Evolutionary conservation across 2,329 filamentous ascomycete genomes (phyloP), one percentile per base, ranked within the genome.

Genomic region (Diaporthe australafricana): DNA sequence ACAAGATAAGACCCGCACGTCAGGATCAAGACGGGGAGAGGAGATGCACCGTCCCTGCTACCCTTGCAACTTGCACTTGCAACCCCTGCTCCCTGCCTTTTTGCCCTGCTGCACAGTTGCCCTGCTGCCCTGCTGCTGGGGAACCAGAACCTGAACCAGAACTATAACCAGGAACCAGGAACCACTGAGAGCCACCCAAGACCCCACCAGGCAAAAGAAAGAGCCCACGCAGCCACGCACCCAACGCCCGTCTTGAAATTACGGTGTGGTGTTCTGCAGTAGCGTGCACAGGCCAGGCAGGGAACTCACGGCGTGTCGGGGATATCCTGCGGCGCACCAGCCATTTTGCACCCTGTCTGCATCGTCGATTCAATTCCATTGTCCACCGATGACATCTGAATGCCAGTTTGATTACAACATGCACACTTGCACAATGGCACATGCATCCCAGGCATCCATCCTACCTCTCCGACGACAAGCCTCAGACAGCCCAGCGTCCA

Each of bases 181-280:
- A 27, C 55, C 55, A 60, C 55, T 9, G 52, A 60, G n/a, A 9
- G 32, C 53, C 55, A 57, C 35, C 55, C 14, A 5, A n/a, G 56
- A 47, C 40, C 57, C 57, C 45, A 42, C 25, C 40, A 35, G 22
- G 6, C 8, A 32, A 5, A 45, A 5, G 20, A 9, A 45, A 11
- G 42, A 8, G 50, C 50, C 27, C 50, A 6, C 30, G 27, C 47
- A n/a, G 53, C 53, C 35, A 22, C 14, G 12, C 8, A 25, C 11
- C 38, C 56, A 45, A 40, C 38, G 14, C 55, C 56, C 56, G 25
- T 45, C 38, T 25, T 45, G 45, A 65, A 65, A 65, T 50, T 65
- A 65, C 60, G 60, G 60, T 65, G 60, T 65, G 60, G 60, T 65
- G 60, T 65, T 65, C n/a, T 65, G 60, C 60, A 65, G 60, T 65